Evolutionary conservation across 805 yeast species (phyloP), one percentile per base, ranked within the genome.

Genomic region (Starmera pachycereana): DNA sequence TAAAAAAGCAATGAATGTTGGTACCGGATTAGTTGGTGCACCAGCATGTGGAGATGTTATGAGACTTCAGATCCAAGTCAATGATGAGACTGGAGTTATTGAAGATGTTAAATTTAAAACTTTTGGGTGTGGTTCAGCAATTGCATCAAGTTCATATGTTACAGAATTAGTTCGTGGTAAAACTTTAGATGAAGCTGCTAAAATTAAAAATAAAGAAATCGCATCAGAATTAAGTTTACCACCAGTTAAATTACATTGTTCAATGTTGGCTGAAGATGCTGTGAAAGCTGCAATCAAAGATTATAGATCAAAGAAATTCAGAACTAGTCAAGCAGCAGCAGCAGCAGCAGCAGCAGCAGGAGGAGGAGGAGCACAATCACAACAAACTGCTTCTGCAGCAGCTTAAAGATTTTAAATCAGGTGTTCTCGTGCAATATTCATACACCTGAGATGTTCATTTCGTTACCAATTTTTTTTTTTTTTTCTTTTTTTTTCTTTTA

Each of bases 1-100:
- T 64, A 88, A 89, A 63, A 71, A 69, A 40, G 73, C 76, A 43
- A 55, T 65, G 13, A 75, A 78, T 50, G 97, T 92, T 11, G 98
- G 98, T 35, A 92, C 97, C 1, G 98, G 98, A 1, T 72, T 92
- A 35, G 98, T 92, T 12, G 98, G 98, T 42, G 97, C 98, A 0
- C 97, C 98, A 40, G 98, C 98, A 0, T 92, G 98, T 67, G 98
- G 98, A 41, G 98, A 92, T 68, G 98, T 92, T 35, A 92, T 92
- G 96, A 82, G 95, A 66, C 72, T 92, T 48, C 97, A 92, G 62
- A 92, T 92, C 56, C 78, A 89, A 60, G 98, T 92, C 9, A 81
- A 81, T 48, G 97, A 89, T 54, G 79, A 73, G 42, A 78, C 95
- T 19, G 98, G 98, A 1, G 71, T 85, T 40, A 92, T 92, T 51